A percentile compares a stretch with the other conserved stretches of the same genome.
These are phyloP conservation scores for Maudiozyma barnettii DNA, from an alignment of 805 yeast species.

Conservation along the genomic window DNA sequence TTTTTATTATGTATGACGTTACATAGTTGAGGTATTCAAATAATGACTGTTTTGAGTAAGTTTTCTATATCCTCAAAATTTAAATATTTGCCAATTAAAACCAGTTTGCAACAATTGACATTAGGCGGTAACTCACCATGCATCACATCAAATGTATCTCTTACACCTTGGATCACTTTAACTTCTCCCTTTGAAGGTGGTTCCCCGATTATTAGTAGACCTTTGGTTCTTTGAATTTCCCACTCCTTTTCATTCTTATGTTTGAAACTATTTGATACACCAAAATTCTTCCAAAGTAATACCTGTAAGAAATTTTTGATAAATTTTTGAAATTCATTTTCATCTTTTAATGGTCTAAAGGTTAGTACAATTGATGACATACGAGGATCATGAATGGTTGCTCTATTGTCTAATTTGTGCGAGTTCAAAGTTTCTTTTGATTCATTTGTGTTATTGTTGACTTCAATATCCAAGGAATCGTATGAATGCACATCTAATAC, in stretches of 20 bases:
- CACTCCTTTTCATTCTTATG: slow-evolving; percentile 8
- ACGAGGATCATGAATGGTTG: slow-evolving; percentile 40
- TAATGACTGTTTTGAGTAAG: slow-evolving; percentile 10
- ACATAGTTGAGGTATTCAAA: neutral
- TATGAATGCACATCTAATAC: slow-evolving; percentile 77
- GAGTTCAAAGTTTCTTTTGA: slow-evolving; percentile 4
- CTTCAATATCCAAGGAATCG: slow-evolving; percentile 30
- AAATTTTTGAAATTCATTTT: slow-evolving; percentile 34
- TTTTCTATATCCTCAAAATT: slow-evolving; percentile 27
- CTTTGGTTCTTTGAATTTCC: slow-evolving; percentile 81
- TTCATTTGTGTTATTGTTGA: neutral
- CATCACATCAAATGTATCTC: slow-evolving; percentile 81
- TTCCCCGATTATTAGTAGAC: slow-evolving; percentile 42
- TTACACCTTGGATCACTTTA: slow-evolving; percentile 78
- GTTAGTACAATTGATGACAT: slow-evolving; percentile 45
- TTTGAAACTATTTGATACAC: slow-evolving; percentile 39
- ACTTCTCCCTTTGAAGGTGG: slow-evolving; percentile 27
- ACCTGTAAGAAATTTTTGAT: slow-evolving; percentile 55
- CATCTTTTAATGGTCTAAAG: slow-evolving; percentile 33
- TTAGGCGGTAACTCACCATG: slow-evolving; percentile 31
- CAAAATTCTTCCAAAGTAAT: slow-evolving; percentile 53
- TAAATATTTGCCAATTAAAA: slow-evolving; percentile 66
- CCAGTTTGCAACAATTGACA: slow-evolving; percentile 43
- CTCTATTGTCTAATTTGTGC: slow-evolving; percentile 4
- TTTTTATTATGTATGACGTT: neutral